phyloP scores from a whole-genome alignment of 768 basidiomycete species.

The Candolleomyces aberdarensis region DNA sequence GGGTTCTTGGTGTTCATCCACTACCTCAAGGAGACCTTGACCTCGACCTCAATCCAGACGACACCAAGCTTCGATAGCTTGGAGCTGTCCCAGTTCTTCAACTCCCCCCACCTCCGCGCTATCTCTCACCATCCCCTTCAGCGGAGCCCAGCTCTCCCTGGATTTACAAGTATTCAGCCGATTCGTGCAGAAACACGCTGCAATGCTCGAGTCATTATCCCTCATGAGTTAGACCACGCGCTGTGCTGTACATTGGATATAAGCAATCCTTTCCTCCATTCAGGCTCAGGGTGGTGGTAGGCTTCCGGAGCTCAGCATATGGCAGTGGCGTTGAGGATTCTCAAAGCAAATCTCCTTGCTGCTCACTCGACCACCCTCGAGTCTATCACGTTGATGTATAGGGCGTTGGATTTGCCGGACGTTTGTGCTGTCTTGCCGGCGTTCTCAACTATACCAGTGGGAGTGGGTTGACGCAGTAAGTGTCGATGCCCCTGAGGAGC shows the following conservation, averaged over 20 bases:
- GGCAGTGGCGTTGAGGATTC: constrained; percentile 36
- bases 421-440: constrained; percentile 11
- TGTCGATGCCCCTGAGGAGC: too few species aligned
- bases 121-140: constrained; percentile 44
- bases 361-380: constrained; percentile 25
- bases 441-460: too few species aligned
- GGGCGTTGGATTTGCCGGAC: constrained; percentile 28
- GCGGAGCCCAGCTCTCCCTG: constrained; percentile 37
- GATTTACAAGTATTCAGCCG: constrained; percentile 27
- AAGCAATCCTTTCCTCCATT: constrained; percentile 28
- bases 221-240: constrained; percentile 34
- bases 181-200: constrained; percentile 35
- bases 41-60: constrained; percentile 34
- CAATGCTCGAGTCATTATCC: constrained; percentile 31
- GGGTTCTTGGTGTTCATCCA: constrained; percentile 44
- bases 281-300: constrained; percentile 8
- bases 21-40: constrained; percentile 36
- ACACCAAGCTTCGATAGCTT: constrained; percentile 32
- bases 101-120: constrained; percentile 34
- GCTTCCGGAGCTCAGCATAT: constrained; percentile 31
- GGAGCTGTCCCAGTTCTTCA: constrained; percentile 37
- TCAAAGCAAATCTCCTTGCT: constrained; percentile 30
- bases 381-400: constrained; percentile 35
- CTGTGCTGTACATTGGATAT: constrained; percentile 35
- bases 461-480: too few species aligned